Conservation (phyloP, 179 eudicot genomes). For the Carnegiea gigantea region DNA sequence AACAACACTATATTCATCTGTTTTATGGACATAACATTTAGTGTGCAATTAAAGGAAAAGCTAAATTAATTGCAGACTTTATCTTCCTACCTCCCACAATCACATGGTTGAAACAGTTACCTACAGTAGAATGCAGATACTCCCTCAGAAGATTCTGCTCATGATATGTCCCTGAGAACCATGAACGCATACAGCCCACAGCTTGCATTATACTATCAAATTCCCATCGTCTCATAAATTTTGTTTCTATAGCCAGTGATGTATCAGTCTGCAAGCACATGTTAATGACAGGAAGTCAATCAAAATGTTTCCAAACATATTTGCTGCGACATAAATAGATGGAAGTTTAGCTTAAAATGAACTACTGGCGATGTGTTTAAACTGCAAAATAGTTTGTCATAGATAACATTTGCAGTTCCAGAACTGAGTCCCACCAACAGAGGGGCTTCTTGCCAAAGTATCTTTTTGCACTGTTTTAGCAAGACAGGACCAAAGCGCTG, state of each 20-base stretch:
- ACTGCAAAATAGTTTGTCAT: not conserved
- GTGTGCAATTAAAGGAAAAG: not conserved
- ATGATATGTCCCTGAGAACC: conserved; percentile 76
- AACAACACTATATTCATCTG: not conserved
- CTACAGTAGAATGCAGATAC: conserved; percentile 62
- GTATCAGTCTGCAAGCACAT: conserved; percentile 77
- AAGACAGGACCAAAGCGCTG: not conserved
- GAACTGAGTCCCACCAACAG: not conserved
- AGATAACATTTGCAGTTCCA: not conserved
- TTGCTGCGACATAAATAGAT: not conserved
- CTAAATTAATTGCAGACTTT: not conserved
- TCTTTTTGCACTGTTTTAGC: not conserved
- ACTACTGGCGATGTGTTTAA: not conserved
- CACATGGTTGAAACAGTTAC: conserved; percentile 39
- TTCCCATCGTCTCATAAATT: conserved; percentile 93
- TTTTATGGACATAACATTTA: not conserved
- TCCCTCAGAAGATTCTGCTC: conserved; percentile 65
- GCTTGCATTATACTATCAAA: conserved; percentile 86
- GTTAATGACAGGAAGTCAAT: conserved; percentile 9
- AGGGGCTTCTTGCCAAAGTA: not conserved
- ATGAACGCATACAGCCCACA: conserved; percentile 53
- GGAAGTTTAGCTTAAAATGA: not conserved
- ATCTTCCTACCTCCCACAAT: not conserved
- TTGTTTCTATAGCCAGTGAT: conserved; percentile 81
- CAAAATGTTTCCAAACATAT: not conserved